phyloP scores from a whole-genome alignment of 495 filamentous ascomycete species.

The Aspergillus steynii region DNA sequence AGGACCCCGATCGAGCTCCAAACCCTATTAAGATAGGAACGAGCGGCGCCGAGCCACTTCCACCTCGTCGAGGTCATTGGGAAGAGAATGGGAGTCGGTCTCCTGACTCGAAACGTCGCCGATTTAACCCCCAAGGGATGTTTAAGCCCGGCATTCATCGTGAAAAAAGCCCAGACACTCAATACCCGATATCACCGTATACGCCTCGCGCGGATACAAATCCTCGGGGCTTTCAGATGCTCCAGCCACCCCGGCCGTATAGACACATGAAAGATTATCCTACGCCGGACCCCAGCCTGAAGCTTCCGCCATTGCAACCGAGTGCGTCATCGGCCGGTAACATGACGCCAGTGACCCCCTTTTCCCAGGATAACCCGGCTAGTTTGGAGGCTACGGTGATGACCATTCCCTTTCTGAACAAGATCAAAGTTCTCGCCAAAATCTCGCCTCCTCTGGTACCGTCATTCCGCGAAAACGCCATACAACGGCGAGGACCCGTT shows the following conservation, averaged over 20 bases:
- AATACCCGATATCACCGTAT: conserved; percentile 36
- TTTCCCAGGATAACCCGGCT: conserved; percentile 26
- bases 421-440: conserved; percentile 66
- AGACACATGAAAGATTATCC: conserved; percentile 23
- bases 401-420: conserved; percentile 68
- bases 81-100: conserved; percentile 33
- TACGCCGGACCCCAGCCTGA: conserved; percentile 45
- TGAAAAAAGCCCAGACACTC: conserved; percentile 36
- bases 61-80: conserved; percentile 27
- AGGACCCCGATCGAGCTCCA: conserved; percentile 20
- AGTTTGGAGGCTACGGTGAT: conserved; percentile 71
- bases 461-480: conserved; percentile 38
- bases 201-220: conserved; percentile 32
- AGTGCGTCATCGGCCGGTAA: conserved; percentile 17
- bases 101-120: conserved; percentile 59
- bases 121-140: conserved; percentile 39
- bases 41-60: conserved; percentile 19
- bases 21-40: conserved; percentile 27
- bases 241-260: conserved; percentile 36
- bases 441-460: conserved; percentile 64
- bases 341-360: conserved; percentile 34
- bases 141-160: conserved; percentile 31
- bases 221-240: conserved; percentile 37
- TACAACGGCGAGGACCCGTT: conserved; percentile 66
- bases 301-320: conserved; percentile 63